These are phyloP conservation scores for Lagenidium sp. DNA, from an alignment of 352 stramenopile species.

Conservation along the genomic window DNA sequence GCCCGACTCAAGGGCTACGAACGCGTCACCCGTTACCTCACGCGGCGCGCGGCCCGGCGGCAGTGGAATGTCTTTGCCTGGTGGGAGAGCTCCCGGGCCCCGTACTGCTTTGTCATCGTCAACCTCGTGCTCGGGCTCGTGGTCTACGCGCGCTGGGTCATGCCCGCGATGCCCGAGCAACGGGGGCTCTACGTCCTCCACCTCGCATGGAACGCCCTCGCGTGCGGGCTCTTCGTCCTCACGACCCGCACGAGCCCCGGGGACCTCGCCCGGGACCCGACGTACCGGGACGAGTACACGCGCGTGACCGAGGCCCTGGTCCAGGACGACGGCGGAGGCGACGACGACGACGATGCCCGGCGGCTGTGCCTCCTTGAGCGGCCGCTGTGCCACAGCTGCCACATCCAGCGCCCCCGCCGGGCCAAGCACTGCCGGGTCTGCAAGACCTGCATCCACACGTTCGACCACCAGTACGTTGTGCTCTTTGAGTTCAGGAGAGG, in stretches of 20 bases:
- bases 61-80: slow-evolving; percentile 62
- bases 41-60: slow-evolving; percentile 20
- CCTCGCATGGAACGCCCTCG: slow-evolving; percentile 43
- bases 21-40: slow-evolving; percentile 47
- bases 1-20: slow-evolving; percentile 44
- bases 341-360: not conserved
- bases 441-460: slow-evolving; percentile 91
- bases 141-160: slow-evolving; percentile 40
- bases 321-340: slow-evolving; percentile 5
- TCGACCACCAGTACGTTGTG: slow-evolving; percentile 94
- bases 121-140: slow-evolving; percentile 33
- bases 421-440: slow-evolving; percentile 88
- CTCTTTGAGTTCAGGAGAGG: too few relatives aligned
- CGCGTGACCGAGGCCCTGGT: slow-evolving; percentile 45
- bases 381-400: slow-evolving; percentile 77
- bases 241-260: slow-evolving; percentile 52
- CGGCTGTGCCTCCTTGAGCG: slow-evolving; percentile 28
- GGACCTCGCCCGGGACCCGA: slow-evolving; percentile 23
- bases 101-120: slow-evolving; percentile 58
- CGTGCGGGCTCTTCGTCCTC: slow-evolving; percentile 57
- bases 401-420: slow-evolving; percentile 64
- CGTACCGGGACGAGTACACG: slow-evolving; percentile 39
- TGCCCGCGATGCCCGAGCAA: slow-evolving; percentile 45
- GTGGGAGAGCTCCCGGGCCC: slow-evolving; percentile 44
- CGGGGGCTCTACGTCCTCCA: slow-evolving; percentile 51